Evolutionary conservation across 805 yeast genomes (phyloP), one percentile per base, ranked within the genome.

Genomic region (Yamadazyma insecticola): DNA sequence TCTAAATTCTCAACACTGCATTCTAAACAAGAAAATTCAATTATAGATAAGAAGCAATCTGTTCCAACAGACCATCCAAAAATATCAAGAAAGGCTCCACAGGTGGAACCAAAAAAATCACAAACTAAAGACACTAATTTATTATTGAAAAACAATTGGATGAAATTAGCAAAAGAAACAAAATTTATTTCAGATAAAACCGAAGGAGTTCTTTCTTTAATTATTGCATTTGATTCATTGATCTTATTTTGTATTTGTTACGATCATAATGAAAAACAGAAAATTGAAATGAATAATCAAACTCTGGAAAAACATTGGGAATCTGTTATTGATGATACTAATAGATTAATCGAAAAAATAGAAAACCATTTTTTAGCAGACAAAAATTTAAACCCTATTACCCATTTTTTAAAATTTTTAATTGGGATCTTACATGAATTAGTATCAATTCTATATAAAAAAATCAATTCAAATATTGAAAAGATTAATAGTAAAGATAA

Each of bases 241-340:
- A 38, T 58, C 13, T 26, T 54, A 19, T 45, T 41, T 30, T 46
- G 54, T 33, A 45, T 58, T 2, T 39, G 61, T 0, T 50, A 46
- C 34, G 60, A 56, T 32, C 55, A 43, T 28, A 63, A 60, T 33
- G 65, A 60, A 23, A 43, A 52, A 23, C 47, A 54, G 30, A 57
- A 55, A 37, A 33, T 45, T 8, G 35, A 51, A 3, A 39, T 48
- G 28, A 46, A 41, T 13, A 48, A 51, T 4, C 37, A 49, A 19
- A 57, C 60, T 8, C 52, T 53, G 40, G 62, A 53, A 33, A 39
- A 58, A 27, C 41, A 47, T 24, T 60, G 67, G 67, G 51, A 47
- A 22, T 35, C 37, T 6, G 26, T 40, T 12, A 9, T 30, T 8
- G 33, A 32, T 21, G 61, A 57, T 17, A 43, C 53, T 6, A 26